phyloP scores from a whole-genome alignment of 371 early-diverging fungal species.

The Quaeritorhiza haematococci region DNA sequence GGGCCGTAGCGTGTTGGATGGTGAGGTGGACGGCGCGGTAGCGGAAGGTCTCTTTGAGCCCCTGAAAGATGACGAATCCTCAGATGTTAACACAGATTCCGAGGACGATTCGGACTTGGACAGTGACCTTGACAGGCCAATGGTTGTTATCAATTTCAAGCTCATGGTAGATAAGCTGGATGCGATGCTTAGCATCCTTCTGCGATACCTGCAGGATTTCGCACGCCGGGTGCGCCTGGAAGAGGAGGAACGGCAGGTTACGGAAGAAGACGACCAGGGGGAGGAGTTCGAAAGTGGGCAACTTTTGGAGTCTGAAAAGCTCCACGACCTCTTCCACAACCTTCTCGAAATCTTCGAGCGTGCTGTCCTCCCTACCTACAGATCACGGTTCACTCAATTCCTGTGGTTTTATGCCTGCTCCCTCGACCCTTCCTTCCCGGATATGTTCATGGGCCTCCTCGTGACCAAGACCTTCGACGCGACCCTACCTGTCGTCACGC shows the following conservation, averaged over 20 bases:
- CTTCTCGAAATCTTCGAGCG: slow-evolving; percentile 76
- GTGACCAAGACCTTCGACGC: slow-evolving; percentile 53
- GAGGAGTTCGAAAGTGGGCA: neutral
- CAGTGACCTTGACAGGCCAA: slow-evolving; percentile 13
- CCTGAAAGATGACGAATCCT: slow-evolving; percentile 8
- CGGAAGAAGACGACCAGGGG: neutral
- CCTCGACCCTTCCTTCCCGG: slow-evolving; percentile 58
- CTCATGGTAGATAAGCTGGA: slow-evolving; percentile 79
- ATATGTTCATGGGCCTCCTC: slow-evolving; percentile 75
- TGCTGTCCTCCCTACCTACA: slow-evolving; percentile 77
- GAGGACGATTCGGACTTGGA: slow-evolving; percentile 31
- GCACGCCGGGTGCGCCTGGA: slow-evolving; percentile 7
- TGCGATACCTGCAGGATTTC: slow-evolving; percentile 51
- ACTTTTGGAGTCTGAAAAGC: neutral
- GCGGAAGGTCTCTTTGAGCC: neutral
- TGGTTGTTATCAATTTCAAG: slow-evolving; percentile 43
- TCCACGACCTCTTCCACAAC: slow-evolving; percentile 51
- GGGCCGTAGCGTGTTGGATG: no score
- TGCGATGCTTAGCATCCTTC: slow-evolving; percentile 68
- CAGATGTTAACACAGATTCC: slow-evolving; percentile 35
- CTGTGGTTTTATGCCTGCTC: slow-evolving; percentile 79
- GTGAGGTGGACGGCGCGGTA: neutral
- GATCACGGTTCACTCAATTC: slow-evolving; percentile 89
- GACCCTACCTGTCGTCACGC: slow-evolving; percentile 59
- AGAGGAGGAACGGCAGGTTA: neutral